These are phyloP conservation scores for Salix arbutifolia DNA, from an alignment of 345 rosid genomes.

Conservation along the genomic window DNA sequence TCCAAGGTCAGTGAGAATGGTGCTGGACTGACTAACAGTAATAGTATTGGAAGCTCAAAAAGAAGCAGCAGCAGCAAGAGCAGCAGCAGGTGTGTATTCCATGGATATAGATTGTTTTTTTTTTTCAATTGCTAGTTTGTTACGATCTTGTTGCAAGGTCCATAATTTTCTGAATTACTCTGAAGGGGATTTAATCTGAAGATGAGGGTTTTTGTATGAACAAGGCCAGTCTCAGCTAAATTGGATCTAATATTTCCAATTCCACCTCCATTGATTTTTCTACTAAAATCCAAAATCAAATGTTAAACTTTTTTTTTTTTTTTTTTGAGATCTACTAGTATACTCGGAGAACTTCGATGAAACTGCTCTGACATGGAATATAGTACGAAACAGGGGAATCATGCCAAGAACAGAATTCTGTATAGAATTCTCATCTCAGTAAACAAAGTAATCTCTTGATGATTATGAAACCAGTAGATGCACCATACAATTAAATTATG, in stretches of 20 bases:
- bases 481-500: not conserved
- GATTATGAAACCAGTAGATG: not conserved
- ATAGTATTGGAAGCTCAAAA: slow-evolving; percentile 31
- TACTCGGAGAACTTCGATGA: not conserved
- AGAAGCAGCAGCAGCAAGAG: slow-evolving; percentile 42
- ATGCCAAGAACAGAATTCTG: not conserved
- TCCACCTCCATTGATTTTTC: not conserved
- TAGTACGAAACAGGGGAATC: not conserved
- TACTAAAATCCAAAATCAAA: not conserved
- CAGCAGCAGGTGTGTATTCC: slow-evolving; percentile 37
- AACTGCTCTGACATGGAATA: not conserved
- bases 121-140: not conserved
- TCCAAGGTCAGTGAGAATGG: slow-evolving; percentile 38
- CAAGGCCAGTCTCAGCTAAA: not conserved
- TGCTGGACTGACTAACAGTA: slow-evolving; percentile 25
- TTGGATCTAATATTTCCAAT: not conserved
- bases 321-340: not conserved
- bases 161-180: no score
- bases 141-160: not conserved
- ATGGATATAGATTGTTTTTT: not conserved
- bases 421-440: not conserved
- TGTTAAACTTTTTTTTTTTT: not conserved
- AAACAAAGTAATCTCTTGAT: not conserved
- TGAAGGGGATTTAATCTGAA: not conserved
- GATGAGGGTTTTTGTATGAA: not conserved